Evolutionary conservation across 345 rosid genomes (phyloP).

Genomic region (Euphorbia tirucalli): DNA sequence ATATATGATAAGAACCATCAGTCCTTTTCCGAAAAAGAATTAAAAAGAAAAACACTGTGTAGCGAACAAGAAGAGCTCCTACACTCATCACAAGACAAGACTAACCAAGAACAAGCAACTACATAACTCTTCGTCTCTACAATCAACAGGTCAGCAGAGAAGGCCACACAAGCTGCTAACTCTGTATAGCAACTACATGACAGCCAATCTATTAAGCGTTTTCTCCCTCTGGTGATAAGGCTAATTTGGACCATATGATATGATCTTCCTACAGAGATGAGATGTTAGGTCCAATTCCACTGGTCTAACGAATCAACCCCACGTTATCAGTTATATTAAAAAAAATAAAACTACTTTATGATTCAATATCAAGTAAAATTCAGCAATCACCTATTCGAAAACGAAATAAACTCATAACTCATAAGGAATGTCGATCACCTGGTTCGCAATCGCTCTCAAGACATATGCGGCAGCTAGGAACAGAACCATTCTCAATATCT

Average conservation of each 20-base stretch:
- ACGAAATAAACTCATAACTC: not conserved
- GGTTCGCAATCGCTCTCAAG: constrained; percentile 78
- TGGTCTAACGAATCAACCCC: not conserved
- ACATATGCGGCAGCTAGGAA: constrained; percentile 88
- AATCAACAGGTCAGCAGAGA: not conserved
- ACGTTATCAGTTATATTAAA: not conserved
- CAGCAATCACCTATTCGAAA: not conserved
- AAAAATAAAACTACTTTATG: not conserved
- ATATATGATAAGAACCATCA: not conserved
- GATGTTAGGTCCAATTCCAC: not conserved
- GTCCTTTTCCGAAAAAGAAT: too few species aligned
- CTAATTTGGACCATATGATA: not conserved
- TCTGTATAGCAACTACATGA: too few species aligned
- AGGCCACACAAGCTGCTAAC: not conserved
- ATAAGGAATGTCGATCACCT: constrained; percentile 29
- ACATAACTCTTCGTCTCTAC: not conserved
- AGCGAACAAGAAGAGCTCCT: too few species aligned
- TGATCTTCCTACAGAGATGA: not conserved
- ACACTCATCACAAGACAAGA: not conserved
- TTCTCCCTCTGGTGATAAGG: not conserved
- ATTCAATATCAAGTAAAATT: constrained; percentile 4
- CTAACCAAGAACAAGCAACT: not conserved
- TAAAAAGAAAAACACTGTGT: too few species aligned
- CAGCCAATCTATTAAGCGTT: not conserved
- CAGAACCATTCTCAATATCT: constrained; percentile 63